Evolutionary conservation across 2,329 filamentous ascomycete species (phyloP), one percentile per base, ranked within the genome.

Genomic region (Fusarium temperatum): DNA sequence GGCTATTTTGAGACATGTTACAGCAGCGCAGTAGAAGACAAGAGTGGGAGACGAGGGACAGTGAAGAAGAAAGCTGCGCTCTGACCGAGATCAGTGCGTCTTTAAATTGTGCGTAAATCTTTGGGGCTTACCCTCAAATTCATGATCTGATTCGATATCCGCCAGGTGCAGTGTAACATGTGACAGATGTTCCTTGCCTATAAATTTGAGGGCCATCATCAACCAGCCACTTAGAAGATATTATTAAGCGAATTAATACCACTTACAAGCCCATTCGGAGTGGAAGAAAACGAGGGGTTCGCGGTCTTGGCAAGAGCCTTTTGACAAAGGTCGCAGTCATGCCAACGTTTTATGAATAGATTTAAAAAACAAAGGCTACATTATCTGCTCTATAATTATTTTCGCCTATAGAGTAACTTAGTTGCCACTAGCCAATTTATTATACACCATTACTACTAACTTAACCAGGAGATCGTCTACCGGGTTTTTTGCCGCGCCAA

Each of bases 111-210:
- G 47, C 17, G 32, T 3, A 28, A 18, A 17, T 8, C 8, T 28
- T 17, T 11, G 44, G 42, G 44, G 44, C 44, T n/a, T 22, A 13
- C n/a, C 55, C 28, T 58, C 28, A 66, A 59, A 28, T 20, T 26
- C 17, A 63, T 68, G 42, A 63, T 63, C 26, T 68, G 64, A 68
- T 63, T 60, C n/a, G 38, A 28, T 22, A 22, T 28, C 14, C 32
- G 12, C 35, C 7, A 28, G 10, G 9, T 18, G 51, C 20, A 54
- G 35, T 39, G 51, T 17, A 28, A 39, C 51, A 38, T 54, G 24
- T 54, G 35, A 39, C 35, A 24, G 20, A 10, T 39, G 20, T n/a
- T n/a, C 14, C 35, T 38, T 54, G 35, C 13, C 35, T 28, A 28
- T 26, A n/a, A 17, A 54, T 54, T 18, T 39, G 35, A 39, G 51